Conservation (phyloP, 345 rosid genomes). For the Garcia nutans region DNA sequence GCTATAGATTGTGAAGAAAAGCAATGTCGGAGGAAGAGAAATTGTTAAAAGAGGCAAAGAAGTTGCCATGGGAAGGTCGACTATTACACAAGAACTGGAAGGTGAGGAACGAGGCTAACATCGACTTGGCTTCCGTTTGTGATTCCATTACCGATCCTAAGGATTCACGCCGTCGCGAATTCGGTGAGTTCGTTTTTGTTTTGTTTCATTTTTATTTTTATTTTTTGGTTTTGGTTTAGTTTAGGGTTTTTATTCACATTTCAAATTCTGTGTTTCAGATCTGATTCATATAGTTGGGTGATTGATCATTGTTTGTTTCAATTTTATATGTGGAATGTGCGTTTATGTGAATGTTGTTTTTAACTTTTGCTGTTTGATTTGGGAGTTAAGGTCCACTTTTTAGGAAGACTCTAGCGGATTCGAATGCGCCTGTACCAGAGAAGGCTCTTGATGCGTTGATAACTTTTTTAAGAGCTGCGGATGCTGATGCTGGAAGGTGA, state of each 20-base stretch:
- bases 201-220: no score
- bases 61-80: conserved; percentile 97
- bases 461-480: no score
- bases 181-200: conserved; percentile 45
- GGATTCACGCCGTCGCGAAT: conserved; percentile 88
- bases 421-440: no score
- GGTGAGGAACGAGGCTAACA: conserved; percentile 90
- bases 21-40: conserved; percentile 96
- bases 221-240: background rate
- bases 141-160: conserved; percentile 93
- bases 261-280: conserved; percentile 39
- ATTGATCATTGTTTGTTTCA: conserved; percentile 34
- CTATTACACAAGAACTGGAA: conserved; percentile 94
- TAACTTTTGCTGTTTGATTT: no score
- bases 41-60: conserved; percentile 91
- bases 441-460: no score
- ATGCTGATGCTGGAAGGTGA: no score
- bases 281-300: conserved; percentile 36
- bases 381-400: no score
- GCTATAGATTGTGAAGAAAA: conserved; percentile 6
- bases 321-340: conserved; percentile 28
- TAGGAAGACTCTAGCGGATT: no score
- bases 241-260: conserved; percentile 25
- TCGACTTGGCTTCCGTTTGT: conserved; percentile 79
- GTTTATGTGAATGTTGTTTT: conserved; percentile 14